phyloP scores from a whole-genome alignment of 305 asterid genomes.

The Euphrasia arctica region DNA sequence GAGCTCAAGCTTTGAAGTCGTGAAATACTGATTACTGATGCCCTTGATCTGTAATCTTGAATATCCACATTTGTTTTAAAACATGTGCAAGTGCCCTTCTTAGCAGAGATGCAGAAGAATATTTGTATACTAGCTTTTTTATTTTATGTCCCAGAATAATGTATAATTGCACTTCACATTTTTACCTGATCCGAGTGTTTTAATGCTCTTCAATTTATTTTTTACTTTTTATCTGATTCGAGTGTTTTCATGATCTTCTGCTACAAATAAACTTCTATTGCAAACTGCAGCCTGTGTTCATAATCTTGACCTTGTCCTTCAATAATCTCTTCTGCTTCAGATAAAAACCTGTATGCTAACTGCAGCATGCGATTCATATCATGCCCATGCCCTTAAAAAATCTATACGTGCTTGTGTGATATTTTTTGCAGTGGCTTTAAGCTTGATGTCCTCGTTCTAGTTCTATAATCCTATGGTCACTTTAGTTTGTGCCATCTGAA shows the following conservation, averaged over 20 bases:
- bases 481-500: not conserved
- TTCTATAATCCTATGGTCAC: not conserved
- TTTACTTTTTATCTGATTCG: not conserved
- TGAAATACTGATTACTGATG: not conserved
- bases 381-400: slow-evolving; percentile 10
- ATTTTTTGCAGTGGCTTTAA: slow-evolving; percentile 2
- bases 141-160: not conserved
- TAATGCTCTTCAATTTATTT: not conserved
- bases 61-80: not conserved
- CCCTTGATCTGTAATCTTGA: not conserved
- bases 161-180: not conserved
- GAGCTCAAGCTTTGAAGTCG: too few relatives aligned
- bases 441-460: slow-evolving; percentile 9
- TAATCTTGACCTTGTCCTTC: slow-evolving; percentile 17
- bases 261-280: not conserved
- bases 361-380: slow-evolving; percentile 2
- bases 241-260: not conserved
- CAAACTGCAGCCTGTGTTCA: not conserved
- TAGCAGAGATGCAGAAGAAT: not conserved
- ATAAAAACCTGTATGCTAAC: not conserved
- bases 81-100: not conserved
- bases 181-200: not conserved
- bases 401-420: not conserved
- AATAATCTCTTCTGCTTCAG: not conserved
- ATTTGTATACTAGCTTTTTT: not conserved